These are phyloP conservation scores for Macrolepiota dolichaula DNA, from an alignment of 768 basidiomycete species.

Conservation along the genomic window DNA sequence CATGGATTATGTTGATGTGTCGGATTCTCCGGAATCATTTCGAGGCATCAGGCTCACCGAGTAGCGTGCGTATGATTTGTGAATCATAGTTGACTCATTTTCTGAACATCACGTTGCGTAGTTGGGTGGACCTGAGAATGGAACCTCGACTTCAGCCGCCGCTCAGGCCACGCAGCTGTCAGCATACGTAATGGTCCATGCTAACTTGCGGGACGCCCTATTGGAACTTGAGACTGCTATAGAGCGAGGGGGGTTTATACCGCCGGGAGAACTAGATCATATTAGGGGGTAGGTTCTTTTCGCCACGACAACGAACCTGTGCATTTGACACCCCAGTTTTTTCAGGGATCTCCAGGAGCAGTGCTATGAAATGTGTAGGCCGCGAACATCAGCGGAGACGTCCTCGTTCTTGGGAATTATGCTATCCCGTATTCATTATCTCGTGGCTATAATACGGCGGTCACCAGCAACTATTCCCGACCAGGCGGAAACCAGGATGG, in stretches of 20 bases:
- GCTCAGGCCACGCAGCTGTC: not conserved
- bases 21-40: not conserved
- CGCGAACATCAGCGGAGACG: not conserved
- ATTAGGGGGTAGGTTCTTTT: not conserved
- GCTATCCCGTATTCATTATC: not conserved
- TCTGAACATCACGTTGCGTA: not conserved
- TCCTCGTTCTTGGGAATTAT: not conserved
- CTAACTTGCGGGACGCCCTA: not conserved
- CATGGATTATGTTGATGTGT: not conserved
- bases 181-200: not conserved
- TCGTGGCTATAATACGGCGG: not conserved
- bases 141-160: not conserved
- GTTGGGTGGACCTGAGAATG: not conserved
- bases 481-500: not conserved
- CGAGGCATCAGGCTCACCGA: not conserved
- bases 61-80: not conserved
- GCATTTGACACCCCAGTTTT: not conserved
- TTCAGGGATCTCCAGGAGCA: not conserved
- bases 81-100: not conserved
- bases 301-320: not conserved
- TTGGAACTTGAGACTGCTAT: not conserved
- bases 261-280: not conserved
- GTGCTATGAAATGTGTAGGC: not conserved
- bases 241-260: not conserved
- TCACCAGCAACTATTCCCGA: not conserved